A percentile compares a stretch with the other conserved stretches of the same genome.
These are phyloP conservation scores for Fusarium tupiense DNA, from an alignment of 2,329 filamentous ascomycete genomes.

Conservation along the genomic window DNA sequence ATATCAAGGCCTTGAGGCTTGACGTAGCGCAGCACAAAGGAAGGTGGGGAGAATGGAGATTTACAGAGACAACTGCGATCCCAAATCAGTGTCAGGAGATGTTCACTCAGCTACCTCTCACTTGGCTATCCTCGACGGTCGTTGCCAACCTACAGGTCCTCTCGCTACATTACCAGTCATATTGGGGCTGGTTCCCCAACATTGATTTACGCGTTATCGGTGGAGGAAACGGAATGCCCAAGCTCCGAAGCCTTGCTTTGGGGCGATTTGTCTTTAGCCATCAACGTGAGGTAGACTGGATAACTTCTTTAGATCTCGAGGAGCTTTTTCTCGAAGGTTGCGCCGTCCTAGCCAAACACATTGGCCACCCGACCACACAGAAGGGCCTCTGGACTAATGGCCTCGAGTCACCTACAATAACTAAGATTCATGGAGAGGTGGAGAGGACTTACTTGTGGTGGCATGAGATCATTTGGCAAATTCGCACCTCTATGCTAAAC, in stretches of 20 bases:
- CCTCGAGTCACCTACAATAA: fast-evolving
- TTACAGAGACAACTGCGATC: not conserved
- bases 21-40: not conserved
- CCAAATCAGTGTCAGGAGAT: not conserved
- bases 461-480: not conserved
- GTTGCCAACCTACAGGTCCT: not conserved
- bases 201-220: not conserved
- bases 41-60: fast-evolving
- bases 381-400: not conserved
- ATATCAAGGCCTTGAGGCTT: not conserved
- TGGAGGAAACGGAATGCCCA: not conserved
- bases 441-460: not conserved
- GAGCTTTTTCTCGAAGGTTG: not conserved
- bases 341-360: not conserved
- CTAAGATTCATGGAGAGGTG: fast-evolving
- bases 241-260: not conserved
- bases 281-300: not conserved
- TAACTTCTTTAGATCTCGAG: not conserved
- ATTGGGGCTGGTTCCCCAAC: not conserved
- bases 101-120: not conserved
- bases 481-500: not conserved
- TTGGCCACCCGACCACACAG: not conserved
- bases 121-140: not conserved
- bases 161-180: not conserved
- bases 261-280: not conserved